These are phyloP conservation scores for Omphalea diandra DNA, from an alignment of 441 rosid genomes.

Conservation along the genomic window DNA sequence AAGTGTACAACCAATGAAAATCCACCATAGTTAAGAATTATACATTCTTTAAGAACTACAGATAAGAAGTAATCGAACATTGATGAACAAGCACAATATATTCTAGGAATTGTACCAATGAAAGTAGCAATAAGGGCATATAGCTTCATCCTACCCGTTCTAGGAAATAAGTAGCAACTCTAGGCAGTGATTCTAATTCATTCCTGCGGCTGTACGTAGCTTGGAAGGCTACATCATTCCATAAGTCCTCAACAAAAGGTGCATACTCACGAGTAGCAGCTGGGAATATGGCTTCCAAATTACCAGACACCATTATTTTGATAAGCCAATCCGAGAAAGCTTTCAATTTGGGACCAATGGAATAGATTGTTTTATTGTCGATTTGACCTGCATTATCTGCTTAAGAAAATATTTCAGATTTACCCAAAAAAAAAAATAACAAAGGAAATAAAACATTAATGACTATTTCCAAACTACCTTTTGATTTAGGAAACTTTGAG, in stretches of 20 bases:
- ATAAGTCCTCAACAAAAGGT: constrained; percentile 70
- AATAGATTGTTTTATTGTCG: constrained; percentile 42
- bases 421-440: not conserved
- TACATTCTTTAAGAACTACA: not conserved
- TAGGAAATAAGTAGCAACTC: constrained; percentile 75
- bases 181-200: constrained; percentile 71
- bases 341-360: constrained; percentile 64
- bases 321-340: constrained; percentile 82
- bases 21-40: not conserved
- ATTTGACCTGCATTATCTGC: constrained; percentile 35
- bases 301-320: constrained; percentile 66
- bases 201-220: constrained; percentile 73
- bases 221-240: constrained; percentile 83
- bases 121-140: constrained; percentile 21
- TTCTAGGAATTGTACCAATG: not conserved
- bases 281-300: constrained; percentile 64
- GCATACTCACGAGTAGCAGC: constrained; percentile 69
- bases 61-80: not conserved
- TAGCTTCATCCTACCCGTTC: constrained; percentile 52
- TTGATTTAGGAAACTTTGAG: not conserved
- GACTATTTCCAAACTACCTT: not conserved
- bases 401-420: constrained; percentile 24
- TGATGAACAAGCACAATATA: not conserved
- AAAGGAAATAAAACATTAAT: not conserved
- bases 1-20: not conserved